Conservation (phyloP, 2,329 filamentous ascomycete species). For the Leptographium lundbergii region DNA sequence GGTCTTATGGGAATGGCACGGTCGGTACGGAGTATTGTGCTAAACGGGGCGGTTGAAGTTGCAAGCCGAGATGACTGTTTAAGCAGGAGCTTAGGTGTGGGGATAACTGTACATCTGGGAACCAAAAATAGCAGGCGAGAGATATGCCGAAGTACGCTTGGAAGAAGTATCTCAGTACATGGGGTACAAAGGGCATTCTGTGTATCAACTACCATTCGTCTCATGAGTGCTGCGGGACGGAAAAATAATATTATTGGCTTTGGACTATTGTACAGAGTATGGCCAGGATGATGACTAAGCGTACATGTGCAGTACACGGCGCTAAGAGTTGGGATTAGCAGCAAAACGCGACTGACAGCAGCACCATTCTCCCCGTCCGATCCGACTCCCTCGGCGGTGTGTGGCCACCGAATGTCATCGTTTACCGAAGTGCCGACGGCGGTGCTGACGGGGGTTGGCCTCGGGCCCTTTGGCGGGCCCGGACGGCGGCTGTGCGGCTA, state of each 20-base stretch:
- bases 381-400: background rate
- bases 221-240: too few relatives aligned
- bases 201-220: too few relatives aligned
- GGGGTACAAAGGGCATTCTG: too few relatives aligned
- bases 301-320: too few relatives aligned
- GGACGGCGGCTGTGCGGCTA: background rate
- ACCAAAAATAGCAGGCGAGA: background rate
- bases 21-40: background rate
- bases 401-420: background rate
- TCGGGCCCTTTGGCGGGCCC: background rate
- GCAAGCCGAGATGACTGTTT: background rate
- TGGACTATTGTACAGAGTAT: too few relatives aligned
- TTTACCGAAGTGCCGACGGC: constrained; percentile 1
- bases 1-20: background rate
- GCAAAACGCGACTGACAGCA: background rate
- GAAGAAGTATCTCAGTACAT: background rate
- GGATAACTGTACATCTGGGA: background rate
- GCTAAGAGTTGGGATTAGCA: too few relatives aligned
- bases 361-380: background rate
- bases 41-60: background rate
- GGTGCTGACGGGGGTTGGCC: constrained; percentile 1
- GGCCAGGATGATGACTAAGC: too few relatives aligned
- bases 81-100: background rate
- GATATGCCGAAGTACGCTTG: background rate
- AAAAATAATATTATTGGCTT: too few relatives aligned